Evolutionary conservation across 2,329 filamentous ascomycete species (phyloP), one percentile per base, ranked within the genome.

Genomic region (Endoconidiophora laricicola): DNA sequence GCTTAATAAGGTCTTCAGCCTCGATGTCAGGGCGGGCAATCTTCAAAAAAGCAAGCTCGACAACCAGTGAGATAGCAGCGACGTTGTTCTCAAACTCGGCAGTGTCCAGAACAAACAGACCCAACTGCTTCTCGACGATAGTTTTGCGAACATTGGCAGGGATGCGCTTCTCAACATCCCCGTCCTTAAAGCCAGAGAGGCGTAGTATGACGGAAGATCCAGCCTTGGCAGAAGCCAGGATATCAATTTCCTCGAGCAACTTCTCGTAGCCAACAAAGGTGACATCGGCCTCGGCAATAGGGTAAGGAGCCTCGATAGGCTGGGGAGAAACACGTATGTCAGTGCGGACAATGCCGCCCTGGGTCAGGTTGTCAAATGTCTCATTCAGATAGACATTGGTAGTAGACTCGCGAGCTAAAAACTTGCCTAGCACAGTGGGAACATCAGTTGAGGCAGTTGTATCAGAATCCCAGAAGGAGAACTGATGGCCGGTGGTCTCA

Each of bases 391-490:
- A 73, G 56, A 81, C 66, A 56, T 79, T 78, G 59, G 60, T 73
- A 65, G 68, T 83, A 64, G 68, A 84, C 63, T 75, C 87, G 71
- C 81, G 79, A 72, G 80, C 90, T 71, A 71, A 76, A 10, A 78
- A 61, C 52, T 66, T 69, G 55, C 73, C 72, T 24, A 81, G 61
- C 37, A 69, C 74, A 20, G 74, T 66, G 9, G 86, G 81, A 1
- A 86, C 79, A 53, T 70, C 70, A 47, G 73, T 71, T 47, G 81
- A 74, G 1, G 70, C 66, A 24, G 87, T 87, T 62, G 79, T 75
- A 60, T 94, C 90, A 39, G 84, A 63, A 57, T 95, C 85, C 87
- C 88, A 96, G 74, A 98, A 95, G 10, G 81, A 81, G 68, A 91
- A 96, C 65, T 96, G 84, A 6, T 37, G 24, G 10, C 48, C 48